A percentile compares a stretch with the other conserved stretches of the same genome.
Evolutionary conservation across 768 basidiomycete species (phyloP).

Genomic region (Suillus clintonianus): DNA sequence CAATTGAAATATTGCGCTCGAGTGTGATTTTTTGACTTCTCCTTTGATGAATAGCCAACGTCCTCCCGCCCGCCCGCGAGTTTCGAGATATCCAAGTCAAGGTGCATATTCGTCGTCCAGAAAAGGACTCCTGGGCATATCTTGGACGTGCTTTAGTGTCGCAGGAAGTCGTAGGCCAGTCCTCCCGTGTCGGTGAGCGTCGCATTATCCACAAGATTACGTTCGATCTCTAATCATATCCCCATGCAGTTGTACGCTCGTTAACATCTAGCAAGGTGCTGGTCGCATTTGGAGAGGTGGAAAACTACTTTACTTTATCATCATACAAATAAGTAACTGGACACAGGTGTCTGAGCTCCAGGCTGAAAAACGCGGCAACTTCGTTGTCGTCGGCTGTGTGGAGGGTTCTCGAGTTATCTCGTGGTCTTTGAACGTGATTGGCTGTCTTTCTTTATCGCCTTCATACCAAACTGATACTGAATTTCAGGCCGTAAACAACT

Average conservation of each 20-base stretch:
- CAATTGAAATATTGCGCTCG: background rate
- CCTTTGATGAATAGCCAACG: slow-evolving; percentile 3
- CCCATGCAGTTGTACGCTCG: slow-evolving; percentile 38
- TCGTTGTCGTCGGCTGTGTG: slow-evolving; percentile 80
- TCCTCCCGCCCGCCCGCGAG: slow-evolving; percentile 41
- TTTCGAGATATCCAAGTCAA: slow-evolving; percentile 83
- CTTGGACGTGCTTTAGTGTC: slow-evolving; percentile 76
- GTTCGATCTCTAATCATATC: slow-evolving; percentile 10
- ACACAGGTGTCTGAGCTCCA: slow-evolving; percentile 66
- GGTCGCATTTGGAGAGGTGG: slow-evolving; percentile 69
- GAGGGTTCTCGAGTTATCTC: slow-evolving; percentile 75
- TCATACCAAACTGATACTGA: slow-evolving; percentile 10
- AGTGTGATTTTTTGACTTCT: background rate
- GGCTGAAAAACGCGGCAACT: slow-evolving; percentile 87
- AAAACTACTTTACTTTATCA: background rate
- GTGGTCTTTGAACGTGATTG: slow-evolving; percentile 79
- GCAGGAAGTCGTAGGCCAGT: slow-evolving; percentile 74
- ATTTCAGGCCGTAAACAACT: slow-evolving; percentile 73
- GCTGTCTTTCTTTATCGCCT: slow-evolving; percentile 1
- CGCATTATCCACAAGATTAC: slow-evolving; percentile 1
- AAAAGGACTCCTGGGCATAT: slow-evolving; percentile 80
- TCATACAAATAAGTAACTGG: slow-evolving; percentile 1
- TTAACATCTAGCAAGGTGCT: slow-evolving; percentile 67
- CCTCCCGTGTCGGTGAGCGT: slow-evolving; percentile 76
- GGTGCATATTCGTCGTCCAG: slow-evolving; percentile 79